Percentiles rank a stretch among this genome's conserved stretches.
These are phyloP conservation scores for Apophysomyces sp. DNA, from an alignment of 371 early-diverging fungal genomes.

Conservation along the genomic window DNA sequence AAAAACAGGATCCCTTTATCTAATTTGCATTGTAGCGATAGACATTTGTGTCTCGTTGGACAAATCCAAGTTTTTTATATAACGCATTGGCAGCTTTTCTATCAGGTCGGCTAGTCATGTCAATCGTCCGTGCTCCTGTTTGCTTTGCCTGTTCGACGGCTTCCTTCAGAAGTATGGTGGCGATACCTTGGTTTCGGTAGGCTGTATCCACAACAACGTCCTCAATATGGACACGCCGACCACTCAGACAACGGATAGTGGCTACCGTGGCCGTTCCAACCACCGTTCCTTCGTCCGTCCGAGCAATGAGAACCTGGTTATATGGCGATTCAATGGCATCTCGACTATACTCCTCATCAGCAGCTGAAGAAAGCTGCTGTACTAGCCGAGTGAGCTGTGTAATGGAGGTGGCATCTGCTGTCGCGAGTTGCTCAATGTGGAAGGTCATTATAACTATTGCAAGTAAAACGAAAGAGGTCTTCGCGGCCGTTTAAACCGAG, in stretches of 20 bases:
- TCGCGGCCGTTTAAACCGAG: too few species aligned
- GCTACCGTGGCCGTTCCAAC: constrained; percentile 32
- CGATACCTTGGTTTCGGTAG: constrained; percentile 37
- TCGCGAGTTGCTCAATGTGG: neutral
- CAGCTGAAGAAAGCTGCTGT: constrained; percentile 22
- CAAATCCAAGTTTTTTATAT: constrained; percentile 46
- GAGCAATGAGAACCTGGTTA: constrained; percentile 23
- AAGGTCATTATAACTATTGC: neutral
- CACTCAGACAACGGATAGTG: constrained; percentile 35
- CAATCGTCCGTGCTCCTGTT: constrained; percentile 31
- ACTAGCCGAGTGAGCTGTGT: constrained; percentile 8
- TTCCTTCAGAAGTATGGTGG: constrained; percentile 20
- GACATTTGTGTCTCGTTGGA: constrained; percentile 42
- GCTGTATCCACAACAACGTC: constrained; percentile 38
- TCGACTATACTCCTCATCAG: constrained; percentile 5
- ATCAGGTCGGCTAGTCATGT: constrained; percentile 47
- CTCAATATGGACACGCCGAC: constrained; percentile 45
- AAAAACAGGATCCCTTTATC: neutral
- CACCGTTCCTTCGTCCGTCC: neutral
- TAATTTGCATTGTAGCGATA: constrained; percentile 28
- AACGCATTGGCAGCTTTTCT: constrained; percentile 43
- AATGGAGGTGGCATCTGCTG: neutral
- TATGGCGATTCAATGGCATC: constrained; percentile 22
- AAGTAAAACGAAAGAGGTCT: too few species aligned
- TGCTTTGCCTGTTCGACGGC: constrained; percentile 24